phyloP scores from a whole-genome alignment of 2,329 filamentous ascomycete genomes.

The Domatiomyces catenatus region DNA sequence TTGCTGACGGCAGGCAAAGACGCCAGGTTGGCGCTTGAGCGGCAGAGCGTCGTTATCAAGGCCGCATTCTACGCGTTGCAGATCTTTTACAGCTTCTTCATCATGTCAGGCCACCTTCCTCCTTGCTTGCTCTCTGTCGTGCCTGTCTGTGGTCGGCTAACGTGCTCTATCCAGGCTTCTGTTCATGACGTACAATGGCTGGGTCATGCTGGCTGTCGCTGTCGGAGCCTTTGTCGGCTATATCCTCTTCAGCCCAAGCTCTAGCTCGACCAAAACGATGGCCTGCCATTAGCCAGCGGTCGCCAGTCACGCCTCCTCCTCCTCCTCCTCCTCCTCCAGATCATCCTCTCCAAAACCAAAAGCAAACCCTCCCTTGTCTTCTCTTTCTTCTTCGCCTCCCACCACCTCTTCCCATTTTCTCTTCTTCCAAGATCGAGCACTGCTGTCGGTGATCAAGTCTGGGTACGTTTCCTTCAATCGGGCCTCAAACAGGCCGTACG shows the following conservation, averaged over 20 bases:
- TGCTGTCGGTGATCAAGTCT: slow-evolving; percentile 46
- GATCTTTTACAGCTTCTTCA: slow-evolving; percentile 98
- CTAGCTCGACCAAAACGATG: slow-evolving; percentile 63
- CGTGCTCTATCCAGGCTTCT: slow-evolving; percentile 50
- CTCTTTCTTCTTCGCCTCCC: slow-evolving; percentile 28
- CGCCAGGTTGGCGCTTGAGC: slow-evolving; percentile 44
- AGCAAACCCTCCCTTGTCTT: slow-evolving; percentile 38
- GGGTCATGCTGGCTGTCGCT: slow-evolving; percentile 85
- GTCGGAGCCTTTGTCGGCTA: slow-evolving; percentile 83
- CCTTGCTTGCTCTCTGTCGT: not conserved
- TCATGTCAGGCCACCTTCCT: slow-evolving; percentile 58
- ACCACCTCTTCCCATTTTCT: slow-evolving; percentile 76
- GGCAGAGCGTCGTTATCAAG: slow-evolving; percentile 62
- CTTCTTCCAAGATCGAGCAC: slow-evolving; percentile 42
- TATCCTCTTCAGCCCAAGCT: slow-evolving; percentile 57
- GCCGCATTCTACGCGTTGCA: slow-evolving; percentile 75
- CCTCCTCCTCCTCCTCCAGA: slow-evolving; percentile 40
- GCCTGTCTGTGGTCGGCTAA: not conserved
- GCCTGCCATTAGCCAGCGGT: slow-evolving; percentile 64
- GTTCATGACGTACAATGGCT: slow-evolving; percentile 99
- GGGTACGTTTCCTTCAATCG: slow-evolving; percentile 50
- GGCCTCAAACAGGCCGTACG: slow-evolving; percentile 59
- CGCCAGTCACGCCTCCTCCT: slow-evolving; percentile 23
- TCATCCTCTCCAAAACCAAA: slow-evolving; percentile 49
- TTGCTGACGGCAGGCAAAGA: slow-evolving; percentile 59